phyloP scores from a whole-genome alignment of 305 asterid species.

The Andrographis paniculata region DNA sequence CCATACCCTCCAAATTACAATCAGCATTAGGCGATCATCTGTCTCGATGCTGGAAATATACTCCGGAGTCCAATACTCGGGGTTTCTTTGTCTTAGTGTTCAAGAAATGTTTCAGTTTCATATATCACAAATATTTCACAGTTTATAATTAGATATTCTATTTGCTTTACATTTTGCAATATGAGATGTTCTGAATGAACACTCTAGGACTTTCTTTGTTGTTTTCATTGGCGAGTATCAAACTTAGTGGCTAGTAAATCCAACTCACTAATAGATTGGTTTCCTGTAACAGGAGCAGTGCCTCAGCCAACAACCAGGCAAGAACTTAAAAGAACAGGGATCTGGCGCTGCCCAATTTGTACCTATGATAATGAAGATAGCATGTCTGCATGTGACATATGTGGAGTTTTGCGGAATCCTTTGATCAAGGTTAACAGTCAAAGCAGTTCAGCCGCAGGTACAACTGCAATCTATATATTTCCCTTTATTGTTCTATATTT shows the following conservation, averaged over 20 bases:
- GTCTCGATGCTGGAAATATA: too few species aligned
- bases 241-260: too few species aligned
- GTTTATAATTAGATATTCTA: too few species aligned
- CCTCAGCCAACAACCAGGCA: conserved; percentile 29
- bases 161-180: too few species aligned
- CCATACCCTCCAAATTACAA: too few species aligned
- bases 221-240: conserved; percentile 6
- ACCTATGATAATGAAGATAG: conserved; percentile 71
- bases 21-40: too few species aligned
- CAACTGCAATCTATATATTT: conserved; percentile 9
- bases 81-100: too few species aligned
- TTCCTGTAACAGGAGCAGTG: conserved; percentile 28
- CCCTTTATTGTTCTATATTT: conserved; percentile 2
- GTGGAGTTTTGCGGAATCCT: conserved; percentile 87
- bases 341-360: conserved; percentile 85
- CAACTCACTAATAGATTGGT: conserved; percentile 17
- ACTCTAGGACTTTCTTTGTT: background rate
- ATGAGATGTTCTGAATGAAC: too few species aligned
- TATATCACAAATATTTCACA: too few species aligned
- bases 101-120: too few species aligned
- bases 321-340: conserved; percentile 29
- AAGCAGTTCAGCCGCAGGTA: conserved; percentile 38
- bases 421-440: conserved; percentile 48
- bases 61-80: too few species aligned
- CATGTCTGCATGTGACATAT: conserved; percentile 71